Base-by-base conservation (phyloP, 345 rosid species). In the Stellera chamaejasme region DNA sequence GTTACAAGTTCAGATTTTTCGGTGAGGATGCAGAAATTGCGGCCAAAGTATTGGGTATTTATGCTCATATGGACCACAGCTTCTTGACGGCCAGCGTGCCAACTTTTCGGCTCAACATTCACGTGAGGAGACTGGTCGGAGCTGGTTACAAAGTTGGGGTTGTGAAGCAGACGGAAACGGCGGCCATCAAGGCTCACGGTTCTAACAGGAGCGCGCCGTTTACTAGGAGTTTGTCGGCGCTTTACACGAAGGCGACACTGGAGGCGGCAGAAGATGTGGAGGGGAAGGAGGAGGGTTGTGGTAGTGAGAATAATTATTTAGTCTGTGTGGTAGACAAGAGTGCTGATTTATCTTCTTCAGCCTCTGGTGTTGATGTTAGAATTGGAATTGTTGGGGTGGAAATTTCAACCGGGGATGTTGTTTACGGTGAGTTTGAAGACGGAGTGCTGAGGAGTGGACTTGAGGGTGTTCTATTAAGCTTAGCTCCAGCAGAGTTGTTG, bases 151-250 rank as follows among this genome's bases (percentile, higher is more conserved):
- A 86, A 77, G 83, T 92, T 27, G 98, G 97, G 56, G 97, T 92
- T 26, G 97, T 92, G 50, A 88, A 88, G 64, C 97, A 92, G 85
- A 92, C 98, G 0, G 98, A 92, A 71, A 92, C 96, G 0, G 96
- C 98, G 0, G 93, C 97, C 0, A 88, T 88, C 15, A 92, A 92
- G 71, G 79, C 98, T 2, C 97, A 82, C 15, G 82, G 98, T 39
- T 64, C 79, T 0, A 83, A 80, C 32, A 69, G 71, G 25, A 7
- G 52, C 2, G 97, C 96, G 0, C 97, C 98, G 0, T 92, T 92
- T 67, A 71, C 80, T 53, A 74, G 98, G 41, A 96, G 90, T 5
- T 62, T 92, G 26, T 86, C 98, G 19, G 94, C 91, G 0, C 65
- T 92, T 73, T 88, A 92, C 56, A 82, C 96, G 0, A 92, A 84